phyloP scores from a whole-genome alignment of 2,329 filamentous ascomycete species.

The Xylariaceae sp. region DNA sequence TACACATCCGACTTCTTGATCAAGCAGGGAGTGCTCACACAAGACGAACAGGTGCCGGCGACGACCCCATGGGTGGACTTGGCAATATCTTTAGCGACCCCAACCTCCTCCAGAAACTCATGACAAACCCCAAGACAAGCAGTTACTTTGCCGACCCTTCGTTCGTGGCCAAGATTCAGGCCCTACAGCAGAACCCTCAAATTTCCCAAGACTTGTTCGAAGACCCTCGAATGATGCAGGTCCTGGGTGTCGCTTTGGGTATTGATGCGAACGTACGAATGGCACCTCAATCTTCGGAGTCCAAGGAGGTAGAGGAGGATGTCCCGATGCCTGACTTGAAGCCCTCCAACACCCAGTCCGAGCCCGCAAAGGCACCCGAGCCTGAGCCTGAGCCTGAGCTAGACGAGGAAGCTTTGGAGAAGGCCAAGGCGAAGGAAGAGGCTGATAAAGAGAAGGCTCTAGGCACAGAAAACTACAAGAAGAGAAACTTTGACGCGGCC shows the following conservation, averaged over 20 bases:
- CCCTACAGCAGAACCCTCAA: conserved; percentile 73
- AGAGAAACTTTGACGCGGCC: conserved; percentile 90
- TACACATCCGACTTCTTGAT: background rate
- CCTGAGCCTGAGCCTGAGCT: conserved; percentile 61
- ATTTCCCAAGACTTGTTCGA: conserved; percentile 74
- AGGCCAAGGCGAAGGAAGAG: conserved; percentile 85
- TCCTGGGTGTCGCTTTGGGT: conserved; percentile 88
- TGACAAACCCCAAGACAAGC: conserved; percentile 89
- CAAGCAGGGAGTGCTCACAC: conserved; percentile 4
- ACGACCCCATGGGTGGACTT: conserved; percentile 69
- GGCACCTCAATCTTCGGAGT: conserved; percentile 25
- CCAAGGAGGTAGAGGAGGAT: conserved; percentile 60
- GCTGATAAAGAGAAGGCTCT: conserved; percentile 93
- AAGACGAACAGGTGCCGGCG: conserved; percentile 28
- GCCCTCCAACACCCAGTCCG: conserved; percentile 49
- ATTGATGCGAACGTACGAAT: conserved; percentile 75
- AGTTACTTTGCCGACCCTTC: conserved; percentile 70
- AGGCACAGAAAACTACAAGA: conserved; percentile 96
- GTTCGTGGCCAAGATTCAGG: conserved; percentile 88
- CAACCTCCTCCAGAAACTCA: conserved; percentile 82
- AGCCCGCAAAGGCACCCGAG: conserved; percentile 40
- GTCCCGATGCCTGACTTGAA: conserved; percentile 67
- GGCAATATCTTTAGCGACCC: conserved; percentile 94
- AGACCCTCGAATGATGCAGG: conserved; percentile 88
- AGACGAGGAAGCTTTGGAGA: conserved; percentile 77